These are phyloP conservation scores for Iodosphaeria phyllophila DNA, from an alignment of 2,329 filamentous ascomycete species.

Conservation along the genomic window DNA sequence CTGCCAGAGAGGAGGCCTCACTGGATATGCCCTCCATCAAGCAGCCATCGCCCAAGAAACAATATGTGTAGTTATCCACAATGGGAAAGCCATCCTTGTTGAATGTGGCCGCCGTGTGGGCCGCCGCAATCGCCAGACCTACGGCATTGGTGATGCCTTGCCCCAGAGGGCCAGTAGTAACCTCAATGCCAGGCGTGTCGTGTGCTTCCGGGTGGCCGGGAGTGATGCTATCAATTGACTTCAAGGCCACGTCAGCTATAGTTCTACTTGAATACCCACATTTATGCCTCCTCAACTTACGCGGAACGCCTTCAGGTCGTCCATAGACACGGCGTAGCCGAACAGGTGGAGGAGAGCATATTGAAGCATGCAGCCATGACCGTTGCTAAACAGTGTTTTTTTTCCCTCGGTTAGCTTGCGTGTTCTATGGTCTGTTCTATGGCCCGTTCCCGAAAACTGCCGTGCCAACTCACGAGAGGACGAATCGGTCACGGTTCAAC, in stretches of 20 bases:
- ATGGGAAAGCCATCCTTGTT: conserved; percentile 92
- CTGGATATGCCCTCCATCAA: conserved; percentile 94
- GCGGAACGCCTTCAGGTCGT: conserved; percentile 93
- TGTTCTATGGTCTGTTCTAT: not conserved
- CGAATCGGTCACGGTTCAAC: conserved; percentile 95
- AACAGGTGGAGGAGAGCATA: conserved; percentile 96
- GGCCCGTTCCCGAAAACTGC: too few species aligned
- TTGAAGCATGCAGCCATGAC: conserved; percentile 98
- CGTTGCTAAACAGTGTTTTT: conserved; percentile 46
- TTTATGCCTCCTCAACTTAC: conserved; percentile 38
- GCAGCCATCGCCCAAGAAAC: conserved; percentile 95
- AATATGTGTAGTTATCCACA: conserved; percentile 92
- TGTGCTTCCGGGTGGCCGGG: conserved; percentile 93
- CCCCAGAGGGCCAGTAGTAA: conserved; percentile 92
- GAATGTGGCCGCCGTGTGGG: conserved; percentile 76
- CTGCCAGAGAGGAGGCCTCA: conserved; percentile 82
- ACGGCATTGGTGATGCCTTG: conserved; percentile 97
- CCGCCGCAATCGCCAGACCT: conserved; percentile 91
- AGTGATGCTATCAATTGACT: conserved; percentile 52
- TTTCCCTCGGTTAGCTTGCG: conserved; percentile 1
- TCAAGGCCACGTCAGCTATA: conserved; percentile 5
- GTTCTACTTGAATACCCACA: too few species aligned
- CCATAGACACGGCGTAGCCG: conserved; percentile 70
- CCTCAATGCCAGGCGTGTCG: conserved; percentile 92
- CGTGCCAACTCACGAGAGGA: conserved; percentile 95